Evolutionary conservation across 2,329 filamentous ascomycete species (phyloP), one percentile per base, ranked within the genome.

Genomic region (Cladosporium phlei): DNA sequence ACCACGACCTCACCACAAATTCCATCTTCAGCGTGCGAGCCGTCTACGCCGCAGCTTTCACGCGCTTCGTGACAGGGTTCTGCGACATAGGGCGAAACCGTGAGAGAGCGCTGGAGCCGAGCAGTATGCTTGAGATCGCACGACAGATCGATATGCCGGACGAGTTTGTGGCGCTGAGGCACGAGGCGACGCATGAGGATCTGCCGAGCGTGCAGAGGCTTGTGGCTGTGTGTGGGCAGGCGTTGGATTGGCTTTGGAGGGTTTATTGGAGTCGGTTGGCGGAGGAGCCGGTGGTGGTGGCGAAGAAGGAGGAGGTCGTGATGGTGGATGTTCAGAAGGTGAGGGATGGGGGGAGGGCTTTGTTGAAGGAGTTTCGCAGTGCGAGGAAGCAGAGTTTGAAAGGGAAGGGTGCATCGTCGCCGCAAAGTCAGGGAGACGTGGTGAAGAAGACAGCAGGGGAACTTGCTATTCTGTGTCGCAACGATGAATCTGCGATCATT

Each of bases 181-280:
- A 96, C 65, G 86, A 94, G 68, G 87, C 86, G 33, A 94, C 89
- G 30, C 90, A 97, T 65, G 87, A 94, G 65, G 86, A 89, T 62
- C 71, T 95, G 47, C 90, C 90, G 0, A 82, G 83, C 1, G 71
- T 95, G 44, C 74, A 78, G 9, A 82, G 88, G 52, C 71, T 96
- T 52, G 79, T 88, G 43, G 75, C 76, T 27, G 85, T 85, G 1
- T 80, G 85, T 1, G 69, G 74, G 52, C 80, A 84, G 57, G 87
- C 85, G 1, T 72, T 96, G 52, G 72, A 74, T 34, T 96, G 90
- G 90, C 82, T 96, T 42, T 95, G 88, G 87, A 76, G 82, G 44
- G 87, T 87, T 65, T 96, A 95, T 70, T 97, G 90, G 90, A 68
- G 60, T 10, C 67, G 69, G 28, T 61, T 82, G 16, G 71, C 73